These are phyloP conservation scores for Beauveria sp. DNA, from an alignment of 2,329 filamentous ascomycete species.

Conservation along the genomic window DNA sequence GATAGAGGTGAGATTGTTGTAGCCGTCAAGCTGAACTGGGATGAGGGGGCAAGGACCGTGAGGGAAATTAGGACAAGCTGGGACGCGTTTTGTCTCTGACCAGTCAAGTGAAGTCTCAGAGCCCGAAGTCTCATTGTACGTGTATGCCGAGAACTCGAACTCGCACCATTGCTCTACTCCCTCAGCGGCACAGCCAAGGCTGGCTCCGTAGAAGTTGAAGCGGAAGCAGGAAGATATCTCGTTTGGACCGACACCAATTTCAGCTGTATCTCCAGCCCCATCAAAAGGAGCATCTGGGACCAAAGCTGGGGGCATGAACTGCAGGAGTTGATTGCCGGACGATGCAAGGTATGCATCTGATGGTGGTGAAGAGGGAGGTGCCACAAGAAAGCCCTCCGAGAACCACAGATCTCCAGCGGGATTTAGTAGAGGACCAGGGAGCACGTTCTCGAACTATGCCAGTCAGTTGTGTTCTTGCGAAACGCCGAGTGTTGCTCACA, in stretches of 20 bases:
- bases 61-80: slow-evolving; percentile 29
- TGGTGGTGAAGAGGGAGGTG: slow-evolving; percentile 26
- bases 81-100: slow-evolving; percentile 32
- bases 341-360: slow-evolving; percentile 28
- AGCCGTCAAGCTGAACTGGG: slow-evolving; percentile 29
- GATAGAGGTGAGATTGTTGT: slow-evolving; percentile 31
- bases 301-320: slow-evolving; percentile 31
- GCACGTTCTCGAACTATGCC: slow-evolving; percentile 28
- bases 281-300: slow-evolving; percentile 19
- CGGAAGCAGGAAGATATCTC: slow-evolving; percentile 29
- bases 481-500: slow-evolving; percentile 21
- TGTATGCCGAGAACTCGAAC: slow-evolving; percentile 35
- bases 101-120: slow-evolving; percentile 31
- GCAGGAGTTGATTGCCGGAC: slow-evolving; percentile 32
- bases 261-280: slow-evolving; percentile 27
- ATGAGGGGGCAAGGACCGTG: slow-evolving; percentile 27
- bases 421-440: slow-evolving; percentile 32
- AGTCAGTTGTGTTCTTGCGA: not conserved
- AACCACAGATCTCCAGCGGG: slow-evolving; percentile 34
- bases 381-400: slow-evolving; percentile 32
- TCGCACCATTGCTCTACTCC: slow-evolving; percentile 31
- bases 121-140: slow-evolving; percentile 24
- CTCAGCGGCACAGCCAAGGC: slow-evolving; percentile 30
- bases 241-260: slow-evolving; percentile 33
- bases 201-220: slow-evolving; percentile 33